Conservation (phyloP, 176 grass and related monocot genomes). For the Leersia perrieri region DNA sequence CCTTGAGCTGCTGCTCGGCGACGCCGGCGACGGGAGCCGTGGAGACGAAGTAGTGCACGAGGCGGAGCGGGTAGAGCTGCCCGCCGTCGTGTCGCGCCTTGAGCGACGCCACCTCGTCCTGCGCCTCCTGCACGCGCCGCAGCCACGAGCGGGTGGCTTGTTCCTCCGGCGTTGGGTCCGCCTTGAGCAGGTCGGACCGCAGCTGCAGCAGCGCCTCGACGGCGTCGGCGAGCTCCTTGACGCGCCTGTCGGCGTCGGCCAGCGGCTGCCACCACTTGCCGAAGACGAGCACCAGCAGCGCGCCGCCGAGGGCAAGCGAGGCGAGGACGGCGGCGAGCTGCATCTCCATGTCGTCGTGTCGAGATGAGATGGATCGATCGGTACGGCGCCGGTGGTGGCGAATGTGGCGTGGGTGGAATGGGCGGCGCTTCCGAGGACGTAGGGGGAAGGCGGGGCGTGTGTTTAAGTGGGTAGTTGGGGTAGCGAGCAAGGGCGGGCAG, state of each 20-base stretch:
- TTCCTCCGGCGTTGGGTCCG: conserved; percentile 21
- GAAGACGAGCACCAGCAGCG: conserved; percentile 43
- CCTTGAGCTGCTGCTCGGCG: conserved; percentile 47
- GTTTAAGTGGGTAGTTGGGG: background rate
- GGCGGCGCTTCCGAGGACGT: background rate
- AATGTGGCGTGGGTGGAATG: background rate
- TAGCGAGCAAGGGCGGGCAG: background rate
- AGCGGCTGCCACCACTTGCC: conserved; percentile 68
- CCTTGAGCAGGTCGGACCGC: conserved; percentile 28
- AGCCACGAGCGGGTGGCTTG: conserved; percentile 50
- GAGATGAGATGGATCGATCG: no score
- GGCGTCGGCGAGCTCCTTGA: conserved; percentile 44
- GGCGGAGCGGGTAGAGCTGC: conserved; percentile 48
- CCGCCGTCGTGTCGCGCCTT: conserved; percentile 36
- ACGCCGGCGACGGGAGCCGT: conserved; percentile 26
- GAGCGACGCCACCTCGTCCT: conserved; percentile 48
- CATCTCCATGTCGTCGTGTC: conserved; percentile 32
- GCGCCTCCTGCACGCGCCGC: conserved; percentile 45
- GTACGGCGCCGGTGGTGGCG: background rate
- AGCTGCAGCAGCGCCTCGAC: conserved; percentile 41
- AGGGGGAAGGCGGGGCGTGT: background rate
- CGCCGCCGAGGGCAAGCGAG: conserved; percentile 49
- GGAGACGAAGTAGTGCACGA: conserved; percentile 48
- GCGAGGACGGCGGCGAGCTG: conserved; percentile 41
- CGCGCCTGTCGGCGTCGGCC: conserved; percentile 35